Base-by-base conservation (phyloP, 495 filamentous ascomycete genomes). In the Poronia punctata region DNA sequence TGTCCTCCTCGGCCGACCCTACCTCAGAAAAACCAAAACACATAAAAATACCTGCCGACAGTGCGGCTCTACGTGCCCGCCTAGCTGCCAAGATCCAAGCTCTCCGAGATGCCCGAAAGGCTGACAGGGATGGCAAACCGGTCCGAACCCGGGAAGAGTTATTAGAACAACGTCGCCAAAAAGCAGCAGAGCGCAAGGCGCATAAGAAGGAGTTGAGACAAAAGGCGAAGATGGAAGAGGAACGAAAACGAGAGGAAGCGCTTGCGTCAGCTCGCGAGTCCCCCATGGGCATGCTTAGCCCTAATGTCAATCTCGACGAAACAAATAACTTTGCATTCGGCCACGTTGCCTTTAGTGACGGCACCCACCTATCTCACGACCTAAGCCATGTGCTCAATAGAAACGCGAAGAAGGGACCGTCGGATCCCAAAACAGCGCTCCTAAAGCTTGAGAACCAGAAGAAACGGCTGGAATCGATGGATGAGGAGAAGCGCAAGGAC, bases 141-240 rank as follows among this genome's bases (percentile, higher is more conserved):
- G 81, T 90, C 27, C 76, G 80, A 31, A 92, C 80, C 40, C 73
- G 88, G 34, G 82, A 92, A 63, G 89, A 96, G 48, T 74, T 98
- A 2, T 83, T 98, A 50, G 93, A 96, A 61, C 71, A 83, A 11
- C 78, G 92, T 3, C 78, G 90, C 35, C 78, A 83, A 55, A 95
- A 94, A 64, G 86, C 90, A 57, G 79, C 84, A 35, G 73, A 85
- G 50, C 81, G 88, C 28, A 87, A 84, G 59, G 79, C 80, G 25
- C 83, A 87, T 59, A 97, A 95, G 66, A 88, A 93, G 56, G 80
- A 86, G 33, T 56, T 86, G 30, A 72, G 88, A 10, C 69, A 72
- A 45, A 75, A 84, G 40, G 82, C 82, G 19, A 87, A 83, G 58
- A 72, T 82, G 39, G 84, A 88, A 50, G 86, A 88, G 52, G 74